Evolutionary conservation across 202 grass and related monocot genomes (phyloP), one percentile per base, ranked within the genome.

Genomic region (Schoenoplectus tabernaemontani): DNA sequence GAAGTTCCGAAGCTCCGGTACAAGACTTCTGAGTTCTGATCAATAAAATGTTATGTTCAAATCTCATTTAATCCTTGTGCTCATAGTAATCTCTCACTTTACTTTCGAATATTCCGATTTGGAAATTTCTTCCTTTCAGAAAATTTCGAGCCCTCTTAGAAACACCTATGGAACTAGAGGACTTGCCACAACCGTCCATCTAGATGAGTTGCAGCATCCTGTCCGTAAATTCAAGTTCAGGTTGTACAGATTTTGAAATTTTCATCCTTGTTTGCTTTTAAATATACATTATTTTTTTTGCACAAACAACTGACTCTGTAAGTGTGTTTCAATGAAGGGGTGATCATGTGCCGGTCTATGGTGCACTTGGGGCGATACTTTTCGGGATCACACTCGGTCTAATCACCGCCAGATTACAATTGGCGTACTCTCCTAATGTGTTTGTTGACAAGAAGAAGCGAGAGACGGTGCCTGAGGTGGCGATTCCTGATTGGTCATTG

Each of bases 371-470:
- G 4, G 36, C 84, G 72, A 82, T 84, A 48, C 2, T 74, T 39
- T 5, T 87, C n/a, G 39, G 79, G 19, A 63, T 57, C 48, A 43
- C 89, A 46, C 78, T 96, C 51, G 87, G 89, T 17, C 39, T 88
- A 33, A 20, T 80, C 83, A 90, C 89, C 20, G 90, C 90, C 39
- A 77, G 59, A 84, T 83, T 87, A 78, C 88, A 97, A 81, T 83
- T 97, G 56, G 83, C 63, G 53, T 54, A 93, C 87, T 53, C 90
- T 70, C 90, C 93, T 64, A 91, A 88, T 87, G 93, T 97, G 8
- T 65, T 88, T 4, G 82, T 97, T 13, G 85, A 90, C 83, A 97
- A 97, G 88, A 86, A 85, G 82, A 93, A 93, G 82, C 88, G 90
- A 17, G 89, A 87, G 85, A 36, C 82, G 50, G 78, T 97, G 74